Evolutionary conservation across 2,329 filamentous ascomycete species (phyloP).

Genomic region (Diaporthe humulicola): DNA sequence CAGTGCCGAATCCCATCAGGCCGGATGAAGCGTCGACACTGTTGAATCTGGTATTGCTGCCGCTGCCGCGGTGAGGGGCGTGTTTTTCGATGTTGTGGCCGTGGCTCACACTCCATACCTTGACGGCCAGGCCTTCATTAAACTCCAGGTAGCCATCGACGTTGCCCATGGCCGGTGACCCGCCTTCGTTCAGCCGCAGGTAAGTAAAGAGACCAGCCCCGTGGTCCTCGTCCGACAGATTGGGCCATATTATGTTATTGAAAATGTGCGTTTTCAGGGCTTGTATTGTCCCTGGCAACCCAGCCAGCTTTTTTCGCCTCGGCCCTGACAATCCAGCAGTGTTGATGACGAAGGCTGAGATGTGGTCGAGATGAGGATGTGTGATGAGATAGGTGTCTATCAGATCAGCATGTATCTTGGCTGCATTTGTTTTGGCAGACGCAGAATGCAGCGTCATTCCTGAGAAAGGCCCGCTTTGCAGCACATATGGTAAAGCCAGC

Average conservation of each 20-base stretch:
- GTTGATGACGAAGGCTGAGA: slow-evolving; percentile 92
- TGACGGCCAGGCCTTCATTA: slow-evolving; percentile 89
- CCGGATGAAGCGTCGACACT: slow-evolving; percentile 61
- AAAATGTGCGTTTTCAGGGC: slow-evolving; percentile 96
- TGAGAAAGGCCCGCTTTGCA: slow-evolving; percentile 81
- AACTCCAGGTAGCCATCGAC: slow-evolving; percentile 89
- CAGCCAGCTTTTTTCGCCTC: slow-evolving; percentile 87
- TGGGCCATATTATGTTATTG: slow-evolving; percentile 98
- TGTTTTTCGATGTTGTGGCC: slow-evolving; percentile 87
- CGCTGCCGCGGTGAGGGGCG: slow-evolving; percentile 70
- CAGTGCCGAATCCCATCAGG: slow-evolving; percentile 39
- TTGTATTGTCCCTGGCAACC: slow-evolving; percentile 87
- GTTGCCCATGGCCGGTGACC: slow-evolving; percentile 85
- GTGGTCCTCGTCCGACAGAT: slow-evolving; percentile 94
- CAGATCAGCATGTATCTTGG: slow-evolving; percentile 82
- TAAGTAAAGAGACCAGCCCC: slow-evolving; percentile 94
- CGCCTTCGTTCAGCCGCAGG: slow-evolving; percentile 88
- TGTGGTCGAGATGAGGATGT: slow-evolving; percentile 96
- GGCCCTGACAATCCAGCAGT: slow-evolving; percentile 87
- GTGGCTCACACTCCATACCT: slow-evolving; percentile 89
- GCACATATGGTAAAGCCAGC: slow-evolving; percentile 63
- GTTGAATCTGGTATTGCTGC: slow-evolving; percentile 63
- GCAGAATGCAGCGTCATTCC: slow-evolving; percentile 79
- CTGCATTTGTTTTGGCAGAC: slow-evolving; percentile 81
- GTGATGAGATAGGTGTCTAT: slow-evolving; percentile 93